Evolutionary conservation across 768 basidiomycete genomes (phyloP), one percentile per base, ranked within the genome.

Genomic region (Agaricus subrufescens): DNA sequence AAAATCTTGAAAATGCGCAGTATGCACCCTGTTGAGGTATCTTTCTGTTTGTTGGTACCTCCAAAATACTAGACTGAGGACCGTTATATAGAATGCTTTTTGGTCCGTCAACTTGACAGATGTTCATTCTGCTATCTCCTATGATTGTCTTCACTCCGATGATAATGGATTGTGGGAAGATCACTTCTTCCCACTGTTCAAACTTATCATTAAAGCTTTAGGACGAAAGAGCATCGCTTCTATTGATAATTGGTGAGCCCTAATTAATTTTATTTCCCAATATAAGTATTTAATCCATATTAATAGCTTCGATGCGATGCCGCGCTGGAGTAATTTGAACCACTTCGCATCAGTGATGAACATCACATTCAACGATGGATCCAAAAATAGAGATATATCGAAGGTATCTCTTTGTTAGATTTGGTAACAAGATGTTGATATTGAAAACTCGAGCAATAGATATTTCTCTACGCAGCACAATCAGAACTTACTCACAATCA

Each of bases 331-430:
- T 1, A 57, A 56, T 8, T 57, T 77, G 1, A 63, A 64, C 26
- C 71, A 71, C 50, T 75, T 75, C 55, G 29, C 58, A 1, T 38
- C 43, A 1, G 48, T 69, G 0, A 46, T 70, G 9, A 48, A 52
- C 8, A 38, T 67, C 1, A 25, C 60, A 1, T 75, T 71, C 56
- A 56, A 60, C 1, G 66, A 75, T 62, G 69, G 67, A 2, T 63
- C 57, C 12, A 73, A 74, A 46, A 65, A 61, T 52, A 46, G 65
- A 30, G 69, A 74, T 53, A 64, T 75, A 3, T 38, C 67, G 6
- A 72, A 69, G 56, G 73, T 75, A 56, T 51, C 42, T 12, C 3
- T 14, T 15, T n/a, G 27, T 11, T 7, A 10, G 34, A 1, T 12
- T 39, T 12, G 3, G 19, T 14, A 38, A 23, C 19, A 38, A n/a